Evolutionary conservation across 2,329 filamentous ascomycete species (phyloP).

Genomic region (Byssochlamys sp.): DNA sequence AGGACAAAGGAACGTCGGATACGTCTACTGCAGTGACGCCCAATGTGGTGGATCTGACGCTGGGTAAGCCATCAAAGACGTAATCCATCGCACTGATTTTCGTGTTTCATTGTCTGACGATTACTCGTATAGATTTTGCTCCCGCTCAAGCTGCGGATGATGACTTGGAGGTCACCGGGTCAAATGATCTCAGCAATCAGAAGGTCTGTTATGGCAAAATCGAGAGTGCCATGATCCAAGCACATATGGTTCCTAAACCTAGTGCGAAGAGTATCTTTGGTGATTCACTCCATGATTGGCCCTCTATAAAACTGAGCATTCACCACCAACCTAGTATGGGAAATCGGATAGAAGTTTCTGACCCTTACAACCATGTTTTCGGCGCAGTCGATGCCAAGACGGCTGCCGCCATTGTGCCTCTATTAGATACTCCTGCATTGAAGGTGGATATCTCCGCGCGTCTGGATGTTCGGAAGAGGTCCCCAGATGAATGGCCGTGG

Average conservation of each 20-base stretch:
- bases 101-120: slow-evolving; percentile 6
- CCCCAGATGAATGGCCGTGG: slow-evolving; percentile 55
- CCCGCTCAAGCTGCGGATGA: slow-evolving; percentile 20
- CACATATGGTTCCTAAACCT: slow-evolving; percentile 60
- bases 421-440: slow-evolving; percentile 58
- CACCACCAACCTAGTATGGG: slow-evolving; percentile 49
- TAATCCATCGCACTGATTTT: neutral
- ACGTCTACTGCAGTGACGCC: slow-evolving; percentile 42
- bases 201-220: slow-evolving; percentile 76
- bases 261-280: slow-evolving; percentile 49
- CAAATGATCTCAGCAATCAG: slow-evolving; percentile 54
- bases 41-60: slow-evolving; percentile 38
- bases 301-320: slow-evolving; percentile 63
- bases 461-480: slow-evolving; percentile 57
- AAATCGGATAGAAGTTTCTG: slow-evolving; percentile 60
- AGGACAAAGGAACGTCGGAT: slow-evolving; percentile 41
- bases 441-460: slow-evolving; percentile 63
- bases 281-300: slow-evolving; percentile 51
- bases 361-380: slow-evolving; percentile 62
- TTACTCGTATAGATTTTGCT: slow-evolving; percentile 6
- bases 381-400: slow-evolving; percentile 63
- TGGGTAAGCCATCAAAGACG: slow-evolving; percentile 16
- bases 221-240: slow-evolving; percentile 57
- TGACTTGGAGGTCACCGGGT: slow-evolving; percentile 36
- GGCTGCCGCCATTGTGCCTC: slow-evolving; percentile 56